Base-by-base conservation (phyloP, 2,329 filamentous ascomycete species). In the Botrytis hyacinthi region DNA sequence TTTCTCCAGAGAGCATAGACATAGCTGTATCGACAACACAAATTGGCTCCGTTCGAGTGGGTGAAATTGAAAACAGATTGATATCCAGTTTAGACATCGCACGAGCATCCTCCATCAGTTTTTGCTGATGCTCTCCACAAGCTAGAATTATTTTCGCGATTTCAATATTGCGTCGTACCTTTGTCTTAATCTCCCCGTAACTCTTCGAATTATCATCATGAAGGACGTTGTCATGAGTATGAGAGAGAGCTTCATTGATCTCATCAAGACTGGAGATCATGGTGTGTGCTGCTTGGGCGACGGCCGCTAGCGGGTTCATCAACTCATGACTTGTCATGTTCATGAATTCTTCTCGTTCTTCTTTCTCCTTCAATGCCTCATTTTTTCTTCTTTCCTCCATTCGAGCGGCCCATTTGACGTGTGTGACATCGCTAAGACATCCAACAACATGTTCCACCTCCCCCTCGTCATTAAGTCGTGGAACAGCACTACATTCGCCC, bases 321-420 rank as follows among this genome's bases (percentile, higher is more conserved):
- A 63, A 44, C 70, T 63, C 65, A 42, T 63, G 74, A 44, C 87
- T 88, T 3, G 87, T 88, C 83, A 93, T 93, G 81, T 93, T 92
- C 79, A 94, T 93, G 77, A 94, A 94, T 76, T 92, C 92, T 77
- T 94, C 91, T 79, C 95, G 92, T 79, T 92, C 90, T 7, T 90
- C 83, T 77, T 86, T 88, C 62, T 86, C 87, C 78, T 88, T 86
- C 48, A 89, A 85, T 2, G 87, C 87, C 73, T 89, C 85, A 65
- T 75, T 74, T 73, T 75, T 75, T 87, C 85, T 78, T 85, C 54
- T 73, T 35, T 73, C 37, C 40, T 69, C 46, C 44, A 76, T 72
- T 40, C 26, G 70, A 51, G 78, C 75, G 26, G 71, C 48, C 63
- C 63, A 73, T 48, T 61, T 69, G 18, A 70, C 20, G 16, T 69